phyloP scores from a whole-genome alignment of 495 filamentous ascomycete genomes.

The Pseudevernia furfuracea region DNA sequence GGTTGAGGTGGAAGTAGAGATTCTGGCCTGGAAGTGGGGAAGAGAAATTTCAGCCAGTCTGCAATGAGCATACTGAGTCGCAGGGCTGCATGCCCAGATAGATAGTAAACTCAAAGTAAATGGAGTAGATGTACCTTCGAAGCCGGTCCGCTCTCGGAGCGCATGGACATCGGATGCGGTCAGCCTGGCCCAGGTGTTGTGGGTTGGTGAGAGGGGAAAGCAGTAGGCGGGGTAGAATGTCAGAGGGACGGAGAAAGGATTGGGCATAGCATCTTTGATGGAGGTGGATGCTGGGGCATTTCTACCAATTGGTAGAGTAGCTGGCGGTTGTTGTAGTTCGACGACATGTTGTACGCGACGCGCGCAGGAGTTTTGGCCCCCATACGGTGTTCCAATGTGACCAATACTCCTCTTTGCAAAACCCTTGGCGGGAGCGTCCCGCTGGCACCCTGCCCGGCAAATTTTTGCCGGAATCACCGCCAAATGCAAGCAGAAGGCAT shows the following conservation, averaged over 20 bases:
- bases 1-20: constrained; percentile 74
- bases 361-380: too few relatives aligned
- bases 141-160: constrained; percentile 51
- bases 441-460: too few relatives aligned
- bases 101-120: too few relatives aligned
- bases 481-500: too few relatives aligned
- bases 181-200: constrained; percentile 75
- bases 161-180: constrained; percentile 59
- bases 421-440: too few relatives aligned
- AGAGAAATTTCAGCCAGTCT: neutral
- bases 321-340: too few relatives aligned
- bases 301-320: neutral
- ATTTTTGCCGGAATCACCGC: too few relatives aligned
- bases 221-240: constrained; percentile 77
- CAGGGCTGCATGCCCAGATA: too few relatives aligned
- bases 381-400: too few relatives aligned
- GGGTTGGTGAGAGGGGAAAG: constrained; percentile 75
- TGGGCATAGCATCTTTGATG: constrained; percentile 26
- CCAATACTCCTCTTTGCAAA: too few relatives aligned
- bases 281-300: neutral
- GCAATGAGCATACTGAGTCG: neutral
- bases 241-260: constrained; percentile 10
- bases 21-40: constrained; percentile 47
- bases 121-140: constrained; percentile 49
- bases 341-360: too few relatives aligned